phyloP scores from a whole-genome alignment of 2,329 filamentous ascomycete genomes.

The Clarireedia hainanense region DNA sequence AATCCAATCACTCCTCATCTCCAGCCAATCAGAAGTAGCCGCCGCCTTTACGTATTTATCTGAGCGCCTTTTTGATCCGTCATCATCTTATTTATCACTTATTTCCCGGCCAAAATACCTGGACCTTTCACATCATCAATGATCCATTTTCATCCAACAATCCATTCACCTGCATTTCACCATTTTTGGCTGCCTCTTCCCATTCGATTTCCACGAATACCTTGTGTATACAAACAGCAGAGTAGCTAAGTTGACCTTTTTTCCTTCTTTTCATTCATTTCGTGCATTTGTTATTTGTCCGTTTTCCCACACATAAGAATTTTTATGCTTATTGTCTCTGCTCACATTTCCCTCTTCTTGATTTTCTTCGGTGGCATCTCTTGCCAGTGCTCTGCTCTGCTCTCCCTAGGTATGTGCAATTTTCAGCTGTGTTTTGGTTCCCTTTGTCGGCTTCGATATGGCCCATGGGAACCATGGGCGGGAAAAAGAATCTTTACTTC shows the following conservation, averaged over 20 bases:
- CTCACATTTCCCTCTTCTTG: not conserved
- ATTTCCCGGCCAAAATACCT: not conserved
- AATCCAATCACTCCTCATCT: not conserved
- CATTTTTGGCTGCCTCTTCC: no score
- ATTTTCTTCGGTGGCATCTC: not conserved
- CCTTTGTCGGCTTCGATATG: no score
- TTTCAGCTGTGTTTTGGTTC: no score
- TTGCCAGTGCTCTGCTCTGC: no score
- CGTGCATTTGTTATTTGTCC: not conserved
- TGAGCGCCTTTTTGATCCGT: not conserved
- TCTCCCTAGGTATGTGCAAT: no score
- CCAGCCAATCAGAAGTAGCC: not conserved
- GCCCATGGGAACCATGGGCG: no score
- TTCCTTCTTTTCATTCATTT: not conserved
- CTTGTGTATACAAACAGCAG: no score
- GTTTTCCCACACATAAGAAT: not conserved
- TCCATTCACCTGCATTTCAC: no score
- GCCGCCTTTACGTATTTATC: not conserved
- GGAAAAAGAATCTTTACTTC: no score
- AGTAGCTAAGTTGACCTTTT: not conserved
- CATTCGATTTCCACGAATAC: no score
- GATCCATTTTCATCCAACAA: no score
- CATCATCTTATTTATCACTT: not conserved
- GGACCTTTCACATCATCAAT: not conserved
- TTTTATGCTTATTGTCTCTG: not conserved